Base-by-base conservation (phyloP, 176 grass and related monocot species). In the Eragrostis curvula region DNA sequence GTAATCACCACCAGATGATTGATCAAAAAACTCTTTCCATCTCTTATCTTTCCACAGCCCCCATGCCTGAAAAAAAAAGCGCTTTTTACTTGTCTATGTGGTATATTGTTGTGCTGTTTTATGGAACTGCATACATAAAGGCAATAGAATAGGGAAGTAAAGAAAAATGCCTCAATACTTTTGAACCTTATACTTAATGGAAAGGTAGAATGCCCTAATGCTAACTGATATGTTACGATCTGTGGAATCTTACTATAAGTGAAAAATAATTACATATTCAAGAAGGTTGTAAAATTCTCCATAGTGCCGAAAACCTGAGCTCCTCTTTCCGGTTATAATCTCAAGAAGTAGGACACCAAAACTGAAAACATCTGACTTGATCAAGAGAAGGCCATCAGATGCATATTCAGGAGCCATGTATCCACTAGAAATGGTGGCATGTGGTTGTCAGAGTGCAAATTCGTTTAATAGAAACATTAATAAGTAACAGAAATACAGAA, bases 341-440 rank as follows among this genome's bases (percentile, higher is more conserved):
- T 93, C 87, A 72, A 93, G 79, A 58, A 89, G 49, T 21, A 93
- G 70, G 24, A 93, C 87, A 57, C 91, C 91, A 13, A 79, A 90
- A 73, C 91, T 90, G 70, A 85, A 93, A 75, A 93, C 87, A 78
- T 93, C 91, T 73, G 84, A 90, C 56, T 93, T 93, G 80, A 75
- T 85, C 9, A 81, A 93, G 72, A 89, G 83, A 47, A 84, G 50
- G 58, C 84, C 81, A 28, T 79, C 42, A 76, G 86, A 85, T 81
- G 66, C 91, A 69, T 93, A 93, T 76, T 93, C 91, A 68, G 87
- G 87, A 68, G 91, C 87, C 91, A 93, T 93, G 62, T 92, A 89
- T 50, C 90, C 91, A 72, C 91, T 93, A 61, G 17, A 63, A 83
- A 64, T 46, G 36, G 29, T 77, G 40, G 18, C 28, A 88, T 25